Base-by-base conservation (phyloP, 371 early-diverging fungal species). In the Lichtheimia hyalospora region DNA sequence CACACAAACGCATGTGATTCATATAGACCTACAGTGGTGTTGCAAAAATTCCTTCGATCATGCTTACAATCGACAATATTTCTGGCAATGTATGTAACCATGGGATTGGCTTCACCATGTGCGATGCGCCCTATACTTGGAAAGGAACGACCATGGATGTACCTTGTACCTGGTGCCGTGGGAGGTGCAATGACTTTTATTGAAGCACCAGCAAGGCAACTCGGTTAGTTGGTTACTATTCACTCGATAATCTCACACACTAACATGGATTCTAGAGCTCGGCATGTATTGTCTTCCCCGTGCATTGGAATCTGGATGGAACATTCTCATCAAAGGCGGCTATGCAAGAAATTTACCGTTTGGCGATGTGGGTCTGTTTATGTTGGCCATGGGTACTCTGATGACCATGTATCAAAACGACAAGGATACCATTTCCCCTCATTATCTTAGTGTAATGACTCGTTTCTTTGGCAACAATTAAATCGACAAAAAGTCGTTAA, bases 341-440 rank as follows among this genome's bases (percentile, higher is more conserved):
- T 68, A 73, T 42, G 71, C 73, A 1, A 75, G 77, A 44, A 77
- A 68, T 58, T 56, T 82, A 13, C 74, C 67, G 2, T 63, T 84
- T 61, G 85, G 84, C 0, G 88, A 88, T 54, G 75, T 83, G 18
- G 61, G 81, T 5, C 74, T 89, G 50, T 91, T 93, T 59, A 85
- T 88, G 67, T 68, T 77, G 1, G 81, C 92, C 0, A 91, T 89
- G 83, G 93, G 90, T 34, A 77, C 86, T 2, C 68, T 94, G 57
- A 92, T 94, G 92, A 81, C 85, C 16, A 66, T 94, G 16, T 94
- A 92, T 71, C 92, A 94, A 71, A 85, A 81, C 58, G 90, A 91
- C 49, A 88, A 88, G 18, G 82, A 78, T 18, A 84, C 84, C 16
- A 88, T 93, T 53, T 81, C 74, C 61, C 75, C 86, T 16, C 88